A percentile compares a stretch with the other conserved stretches of the same genome.
Conservation (phyloP, 148 eudicot genomes). For the Rhododendron vialii region DNA sequence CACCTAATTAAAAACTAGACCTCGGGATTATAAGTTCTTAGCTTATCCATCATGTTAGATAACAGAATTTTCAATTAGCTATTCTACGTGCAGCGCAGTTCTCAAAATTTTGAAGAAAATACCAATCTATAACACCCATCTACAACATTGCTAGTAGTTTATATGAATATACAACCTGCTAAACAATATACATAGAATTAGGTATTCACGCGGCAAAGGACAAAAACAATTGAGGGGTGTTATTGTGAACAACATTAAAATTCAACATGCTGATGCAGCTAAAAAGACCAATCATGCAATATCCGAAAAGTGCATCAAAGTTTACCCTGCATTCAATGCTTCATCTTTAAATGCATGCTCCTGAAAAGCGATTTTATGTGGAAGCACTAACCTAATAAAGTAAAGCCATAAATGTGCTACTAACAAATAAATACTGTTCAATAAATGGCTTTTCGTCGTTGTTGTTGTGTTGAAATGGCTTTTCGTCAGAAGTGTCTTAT, state of each 20-base stretch:
- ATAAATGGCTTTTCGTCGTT: neutral
- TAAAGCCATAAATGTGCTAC: neutral
- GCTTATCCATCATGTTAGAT: neutral
- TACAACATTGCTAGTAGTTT: neutral
- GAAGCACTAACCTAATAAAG: neutral
- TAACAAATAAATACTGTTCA: neutral
- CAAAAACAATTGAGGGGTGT: neutral
- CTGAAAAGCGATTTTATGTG: neutral
- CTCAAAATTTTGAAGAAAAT: neutral
- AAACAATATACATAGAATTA: neutral
- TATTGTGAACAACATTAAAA: neutral
- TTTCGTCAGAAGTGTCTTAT: neutral
- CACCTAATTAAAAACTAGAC: neutral
- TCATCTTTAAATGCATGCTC: neutral
- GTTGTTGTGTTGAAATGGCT: neutral
- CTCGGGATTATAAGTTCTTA: neutral
- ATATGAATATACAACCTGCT: neutral
- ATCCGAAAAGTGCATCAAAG: neutral
- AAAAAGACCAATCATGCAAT: neutral
- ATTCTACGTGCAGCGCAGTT: neutral
- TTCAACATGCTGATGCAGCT: neutral
- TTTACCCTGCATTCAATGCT: neutral
- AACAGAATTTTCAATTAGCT: neutral
- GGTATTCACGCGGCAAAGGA: neutral
- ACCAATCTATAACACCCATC: no score